Percentiles rank a stretch among this genome's conserved stretches.
These are phyloP conservation scores for Coemansia sp. DNA, from an alignment of 192 early-diverging fungal species.

Conservation along the genomic window DNA sequence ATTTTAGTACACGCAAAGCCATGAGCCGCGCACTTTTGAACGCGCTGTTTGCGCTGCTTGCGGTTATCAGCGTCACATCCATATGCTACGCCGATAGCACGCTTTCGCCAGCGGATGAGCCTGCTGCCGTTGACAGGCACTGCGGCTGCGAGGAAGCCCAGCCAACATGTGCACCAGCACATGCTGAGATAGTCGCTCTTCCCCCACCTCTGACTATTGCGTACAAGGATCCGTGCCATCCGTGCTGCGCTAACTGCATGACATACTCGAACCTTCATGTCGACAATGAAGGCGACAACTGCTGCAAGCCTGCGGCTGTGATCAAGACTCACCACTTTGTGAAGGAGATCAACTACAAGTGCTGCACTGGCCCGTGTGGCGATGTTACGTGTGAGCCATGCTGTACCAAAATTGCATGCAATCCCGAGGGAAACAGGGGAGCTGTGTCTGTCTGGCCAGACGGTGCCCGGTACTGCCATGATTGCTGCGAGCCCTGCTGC, in stretches of 20 bases:
- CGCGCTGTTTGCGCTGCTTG: constrained; percentile 19
- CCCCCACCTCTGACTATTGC: constrained; percentile 50
- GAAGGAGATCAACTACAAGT: constrained; percentile 55
- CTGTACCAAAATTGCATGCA: constrained; percentile 54
- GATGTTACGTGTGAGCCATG: constrained; percentile 52
- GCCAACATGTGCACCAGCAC: constrained; percentile 13
- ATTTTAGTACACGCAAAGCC: background rate
- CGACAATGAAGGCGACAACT: constrained; percentile 47
- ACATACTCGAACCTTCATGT: constrained; percentile 51
- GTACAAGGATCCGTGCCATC: constrained; percentile 52
- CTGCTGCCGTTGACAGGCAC: constrained; percentile 10
- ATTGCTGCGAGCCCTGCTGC: constrained; percentile 17
- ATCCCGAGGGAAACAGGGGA: constrained; percentile 32
- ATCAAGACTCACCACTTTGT: constrained; percentile 55
- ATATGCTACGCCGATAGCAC: constrained; percentile 15
- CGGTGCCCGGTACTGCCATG: constrained; percentile 38
- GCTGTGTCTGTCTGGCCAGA: constrained; percentile 36
- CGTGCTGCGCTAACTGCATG: constrained; percentile 49
- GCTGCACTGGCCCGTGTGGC: constrained; percentile 54
- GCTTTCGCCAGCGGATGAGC: constrained; percentile 20
- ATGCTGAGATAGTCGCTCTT: constrained; percentile 29
- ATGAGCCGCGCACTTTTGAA: constrained; percentile 35
- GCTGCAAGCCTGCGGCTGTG: constrained; percentile 53
- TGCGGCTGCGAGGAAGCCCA: constrained; percentile 9
- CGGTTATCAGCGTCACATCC: constrained; percentile 13